These are phyloP conservation scores for Metarhizium rileyi DNA, from an alignment of 2,329 filamentous ascomycete species.

Conservation along the genomic window DNA sequence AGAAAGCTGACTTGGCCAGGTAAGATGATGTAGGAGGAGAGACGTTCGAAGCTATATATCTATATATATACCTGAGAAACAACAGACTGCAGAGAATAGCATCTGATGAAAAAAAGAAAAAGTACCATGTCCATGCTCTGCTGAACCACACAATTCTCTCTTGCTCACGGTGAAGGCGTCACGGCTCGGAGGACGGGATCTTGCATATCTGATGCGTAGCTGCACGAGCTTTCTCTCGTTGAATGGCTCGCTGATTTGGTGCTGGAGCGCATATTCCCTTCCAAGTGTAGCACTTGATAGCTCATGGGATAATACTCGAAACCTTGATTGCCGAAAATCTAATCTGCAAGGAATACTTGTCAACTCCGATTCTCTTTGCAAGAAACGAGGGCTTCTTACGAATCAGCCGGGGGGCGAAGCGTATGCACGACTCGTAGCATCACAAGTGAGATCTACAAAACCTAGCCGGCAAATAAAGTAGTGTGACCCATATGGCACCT, in stretches of 20 bases:
- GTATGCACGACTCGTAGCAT: not conserved
- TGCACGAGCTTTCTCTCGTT: not conserved
- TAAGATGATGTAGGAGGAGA: not conserved
- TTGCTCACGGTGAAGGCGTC: not conserved
- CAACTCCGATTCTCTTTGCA: not conserved
- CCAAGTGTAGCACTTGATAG: not conserved
- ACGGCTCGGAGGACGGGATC: not conserved
- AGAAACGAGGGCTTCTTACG: not conserved
- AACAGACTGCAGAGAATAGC: too few species aligned
- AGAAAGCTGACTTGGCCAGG: not conserved
- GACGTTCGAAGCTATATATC: not conserved
- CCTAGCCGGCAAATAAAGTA: not conserved
- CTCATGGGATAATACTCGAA: not conserved
- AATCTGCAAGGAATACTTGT: not conserved
- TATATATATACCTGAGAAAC: too few species aligned
- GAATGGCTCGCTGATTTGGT: not conserved
- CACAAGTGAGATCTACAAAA: not conserved
- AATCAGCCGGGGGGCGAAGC: not conserved
- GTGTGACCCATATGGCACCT: not conserved
- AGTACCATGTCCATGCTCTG: not conserved
- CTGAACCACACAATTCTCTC: not conserved
- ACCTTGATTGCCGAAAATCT: not conserved
- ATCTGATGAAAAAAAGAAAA: too few species aligned
- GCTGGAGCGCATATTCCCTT: not conserved
- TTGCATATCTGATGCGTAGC: not conserved